Percentiles rank a stretch among this genome's conserved stretches.
Evolutionary conservation across 108 stramenopile genomes (phyloP).

Genomic region (Pseudonitzschia multiseries): DNA sequence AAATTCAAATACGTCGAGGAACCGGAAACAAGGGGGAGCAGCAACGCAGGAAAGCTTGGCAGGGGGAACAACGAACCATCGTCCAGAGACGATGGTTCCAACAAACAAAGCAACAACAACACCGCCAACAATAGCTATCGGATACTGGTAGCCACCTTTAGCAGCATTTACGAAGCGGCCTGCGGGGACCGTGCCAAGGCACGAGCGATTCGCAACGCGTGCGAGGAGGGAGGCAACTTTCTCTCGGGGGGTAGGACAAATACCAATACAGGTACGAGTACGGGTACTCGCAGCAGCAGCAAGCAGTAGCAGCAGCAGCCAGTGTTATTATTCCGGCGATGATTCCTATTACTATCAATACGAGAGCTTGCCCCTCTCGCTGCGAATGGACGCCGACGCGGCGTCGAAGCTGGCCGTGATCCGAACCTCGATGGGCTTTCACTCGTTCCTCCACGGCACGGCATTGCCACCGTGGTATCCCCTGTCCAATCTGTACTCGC

Average conservation of each 20-base stretch:
- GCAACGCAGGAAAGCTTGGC: neutral
- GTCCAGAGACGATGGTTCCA: no score
- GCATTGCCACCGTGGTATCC: slow-evolving; percentile 57
- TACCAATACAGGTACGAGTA: no score
- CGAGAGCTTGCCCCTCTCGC: slow-evolving; percentile 31
- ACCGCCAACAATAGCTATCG: slow-evolving; percentile 33
- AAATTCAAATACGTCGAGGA: slow-evolving; percentile 44
- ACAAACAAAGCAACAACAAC: neutral
- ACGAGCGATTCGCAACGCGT: slow-evolving; percentile 35
- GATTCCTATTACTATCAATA: slow-evolving; percentile 49
- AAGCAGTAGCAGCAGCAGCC: no score
- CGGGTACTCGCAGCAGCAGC: no score
- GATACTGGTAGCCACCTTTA: slow-evolving; percentile 52
- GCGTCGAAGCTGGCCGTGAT: slow-evolving; percentile 1
- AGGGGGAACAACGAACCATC: slow-evolving; percentile 9
- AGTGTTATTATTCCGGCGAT: no score
- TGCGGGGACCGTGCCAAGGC: slow-evolving; percentile 25
- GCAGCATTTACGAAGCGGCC: slow-evolving; percentile 39
- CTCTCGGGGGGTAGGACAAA: slow-evolving; percentile 22
- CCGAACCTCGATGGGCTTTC: slow-evolving; percentile 45
- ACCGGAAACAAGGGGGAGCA: neutral
- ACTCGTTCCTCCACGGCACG: slow-evolving; percentile 48
- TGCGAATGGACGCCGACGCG: slow-evolving; percentile 12
- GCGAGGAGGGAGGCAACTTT: slow-evolving; percentile 47
- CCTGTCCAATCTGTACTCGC: slow-evolving; percentile 40